Conservation (phyloP, 1,139 yeast species). For the Yamadazyma kanchanaburiensis region DNA sequence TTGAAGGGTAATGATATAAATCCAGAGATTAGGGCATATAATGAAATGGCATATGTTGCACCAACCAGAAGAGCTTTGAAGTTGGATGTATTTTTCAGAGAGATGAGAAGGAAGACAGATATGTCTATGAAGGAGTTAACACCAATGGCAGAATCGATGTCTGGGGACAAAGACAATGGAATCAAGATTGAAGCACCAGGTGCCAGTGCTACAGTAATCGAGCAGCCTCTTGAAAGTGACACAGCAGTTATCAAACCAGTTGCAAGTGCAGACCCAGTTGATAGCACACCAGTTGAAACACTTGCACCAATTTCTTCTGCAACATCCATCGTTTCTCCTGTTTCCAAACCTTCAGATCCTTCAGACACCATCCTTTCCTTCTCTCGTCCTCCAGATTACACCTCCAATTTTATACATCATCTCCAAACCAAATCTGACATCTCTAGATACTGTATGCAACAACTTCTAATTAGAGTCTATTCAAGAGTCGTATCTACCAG, state of each 20-base stretch:
- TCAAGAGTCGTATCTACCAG: slow-evolving; percentile 77
- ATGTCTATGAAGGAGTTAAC: too few species aligned
- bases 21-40: slow-evolving; percentile 24
- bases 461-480: slow-evolving; percentile 68
- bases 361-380: neutral
- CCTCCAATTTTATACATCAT: slow-evolving; percentile 25
- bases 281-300: neutral
- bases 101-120: slow-evolving; percentile 11
- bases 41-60: slow-evolving; percentile 8
- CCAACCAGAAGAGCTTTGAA: slow-evolving; percentile 18
- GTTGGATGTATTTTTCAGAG: slow-evolving; percentile 23
- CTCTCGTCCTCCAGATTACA: slow-evolving; percentile 20
- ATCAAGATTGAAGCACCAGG: neutral
- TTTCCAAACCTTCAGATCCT: neutral
- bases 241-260: too few species aligned
- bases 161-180: neutral
- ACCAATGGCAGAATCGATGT: too few species aligned
- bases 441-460: slow-evolving; percentile 63
- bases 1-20: slow-evolving; percentile 26
- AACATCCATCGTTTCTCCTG: too few species aligned
- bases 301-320: neutral
- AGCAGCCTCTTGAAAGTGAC: too few species aligned
- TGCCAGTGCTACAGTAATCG: too few species aligned
- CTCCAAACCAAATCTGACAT: slow-evolving; percentile 33
- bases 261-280: neutral